Evolutionary conservation across 169 alveolate genomes (phyloP), one percentile per base, ranked within the genome.

Genomic region (Plasmodium coatneyi): DNA sequence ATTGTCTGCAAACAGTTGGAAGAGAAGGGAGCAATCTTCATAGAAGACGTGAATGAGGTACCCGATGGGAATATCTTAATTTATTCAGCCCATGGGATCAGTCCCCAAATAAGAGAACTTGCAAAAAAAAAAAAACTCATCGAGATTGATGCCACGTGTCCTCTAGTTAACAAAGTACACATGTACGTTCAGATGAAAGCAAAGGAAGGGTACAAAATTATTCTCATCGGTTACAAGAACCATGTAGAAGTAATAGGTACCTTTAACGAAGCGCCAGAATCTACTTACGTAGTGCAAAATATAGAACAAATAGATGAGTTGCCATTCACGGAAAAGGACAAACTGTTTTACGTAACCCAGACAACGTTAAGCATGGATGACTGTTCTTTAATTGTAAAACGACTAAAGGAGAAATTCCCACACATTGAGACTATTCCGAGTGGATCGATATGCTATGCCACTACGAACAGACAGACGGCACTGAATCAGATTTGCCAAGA

Each of bases 61-160:
- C 98, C 98, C 5, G 96, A 84, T 79, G 96, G 95, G 22, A 79
- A 94, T 19, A 92, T 95, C 1, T 82, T 96, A 41, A 93, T 97
- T 34, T 96, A 92, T 92, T 97, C 98, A 2, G 98, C 98, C 22
- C 98, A 97, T 87, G 98, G 98, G 16, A 96, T 97, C 0, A 87
- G 97, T 7, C 98, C 98, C 0, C 95, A 92, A 25, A 96, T 96
- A 14, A 74, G 95, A 22, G 97, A 95, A 54, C 70, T 54, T 34
- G 98, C 97, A 16, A 86, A 80, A 84, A 78, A 82, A 19, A 93
- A 97, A 70, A 92, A 95, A 9, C 82, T 97, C 30, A 74, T 81
- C 9, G 97, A 93, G 60, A 96, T 97, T 36, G 98, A 97, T 80
- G 98, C 98, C 28, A 96, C 98, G 2, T 97, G 98, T 78, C 98